Percentiles rank a stretch among this genome's conserved stretches.
phyloP scores from a whole-genome alignment of 805 yeast species.

The Saccharomycopsis sp. region DNA sequence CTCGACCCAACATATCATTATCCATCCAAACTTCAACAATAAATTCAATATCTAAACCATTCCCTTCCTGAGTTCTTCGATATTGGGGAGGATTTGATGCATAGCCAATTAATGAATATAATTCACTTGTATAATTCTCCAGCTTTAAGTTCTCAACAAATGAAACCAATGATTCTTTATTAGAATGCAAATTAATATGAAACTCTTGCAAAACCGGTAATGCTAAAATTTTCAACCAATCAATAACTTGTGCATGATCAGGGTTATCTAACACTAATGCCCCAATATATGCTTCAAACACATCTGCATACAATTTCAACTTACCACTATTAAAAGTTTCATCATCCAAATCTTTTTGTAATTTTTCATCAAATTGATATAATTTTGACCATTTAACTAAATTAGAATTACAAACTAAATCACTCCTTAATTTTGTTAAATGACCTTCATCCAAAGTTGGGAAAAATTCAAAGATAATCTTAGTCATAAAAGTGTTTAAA shows the following conservation, averaged over 20 bases:
- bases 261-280: slow-evolving; percentile 39
- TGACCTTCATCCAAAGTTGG: slow-evolving; percentile 78
- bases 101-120: slow-evolving; percentile 18
- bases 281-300: slow-evolving; percentile 91
- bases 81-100: slow-evolving; percentile 17
- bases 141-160: background rate
- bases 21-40: slow-evolving; percentile 1
- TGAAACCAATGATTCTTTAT: background rate
- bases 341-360: slow-evolving; percentile 46
- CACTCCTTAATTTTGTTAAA: slow-evolving; percentile 61
- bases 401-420: slow-evolving; percentile 64
- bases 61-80: background rate
- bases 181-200: background rate
- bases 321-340: slow-evolving; percentile 42
- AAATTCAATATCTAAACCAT: background rate
- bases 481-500: slow-evolving; percentile 63
- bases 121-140: slow-evolving; percentile 7
- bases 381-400: slow-evolving; percentile 61
- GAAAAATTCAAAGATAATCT: slow-evolving; percentile 55
- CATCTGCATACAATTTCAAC: slow-evolving; percentile 76
- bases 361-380: slow-evolving; percentile 57
- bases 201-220: slow-evolving; percentile 1
- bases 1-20: slow-evolving; percentile 41
- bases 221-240: slow-evolving; percentile 10
- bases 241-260: slow-evolving; percentile 40